These are phyloP conservation scores for Cladophialophora bantiana DNA, from an alignment of 2,329 filamentous ascomycete species.

Conservation along the genomic window DNA sequence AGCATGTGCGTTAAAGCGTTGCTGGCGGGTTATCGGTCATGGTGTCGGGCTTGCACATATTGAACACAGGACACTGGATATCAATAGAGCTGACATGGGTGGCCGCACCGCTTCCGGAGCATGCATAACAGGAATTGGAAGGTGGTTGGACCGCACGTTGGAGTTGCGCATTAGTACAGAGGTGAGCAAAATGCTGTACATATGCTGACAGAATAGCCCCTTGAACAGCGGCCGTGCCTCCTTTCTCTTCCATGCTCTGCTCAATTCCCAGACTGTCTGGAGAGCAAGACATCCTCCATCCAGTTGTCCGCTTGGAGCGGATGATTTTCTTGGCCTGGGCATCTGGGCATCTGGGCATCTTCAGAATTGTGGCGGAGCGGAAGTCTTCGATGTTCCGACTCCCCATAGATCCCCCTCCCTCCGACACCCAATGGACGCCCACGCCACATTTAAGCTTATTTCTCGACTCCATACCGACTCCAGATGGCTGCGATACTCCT, in stretches of 20 bases:
- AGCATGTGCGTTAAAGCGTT: background rate
- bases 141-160: background rate
- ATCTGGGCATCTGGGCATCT: background rate
- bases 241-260: background rate
- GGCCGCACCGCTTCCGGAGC: background rate
- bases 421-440: constrained; percentile 7
- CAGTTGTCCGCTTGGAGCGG: background rate
- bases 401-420: background rate
- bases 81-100: background rate
- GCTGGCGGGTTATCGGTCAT: background rate
- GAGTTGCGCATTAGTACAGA: background rate
- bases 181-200: background rate
- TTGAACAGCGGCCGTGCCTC: background rate
- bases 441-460: constrained; percentile 8
- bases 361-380: background rate
- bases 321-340: background rate
- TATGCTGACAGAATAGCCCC: background rate
- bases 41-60: background rate
- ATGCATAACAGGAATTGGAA: background rate
- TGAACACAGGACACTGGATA: background rate
- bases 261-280: background rate
- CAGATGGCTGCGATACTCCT: background rate
- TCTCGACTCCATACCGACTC: background rate
- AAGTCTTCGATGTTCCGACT: background rate
- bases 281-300: background rate